phyloP scores from a whole-genome alignment of 2,329 filamentous ascomycete genomes.

The Dryadomyces quercus-mongolicae region DNA sequence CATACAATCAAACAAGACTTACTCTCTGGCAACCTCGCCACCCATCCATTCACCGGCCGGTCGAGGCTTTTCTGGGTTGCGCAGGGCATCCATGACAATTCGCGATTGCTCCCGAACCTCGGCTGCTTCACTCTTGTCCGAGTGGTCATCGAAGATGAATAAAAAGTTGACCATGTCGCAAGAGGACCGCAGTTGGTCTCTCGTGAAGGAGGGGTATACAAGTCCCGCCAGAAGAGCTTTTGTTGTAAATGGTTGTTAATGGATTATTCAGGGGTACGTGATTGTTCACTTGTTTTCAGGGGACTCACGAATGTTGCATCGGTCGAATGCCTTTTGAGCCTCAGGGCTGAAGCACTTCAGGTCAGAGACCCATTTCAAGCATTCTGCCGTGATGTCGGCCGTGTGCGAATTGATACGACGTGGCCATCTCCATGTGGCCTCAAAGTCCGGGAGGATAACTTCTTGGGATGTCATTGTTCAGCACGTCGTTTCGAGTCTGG shows the following conservation, averaged over 20 bases:
- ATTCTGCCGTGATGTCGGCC: background rate
- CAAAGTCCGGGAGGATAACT: background rate
- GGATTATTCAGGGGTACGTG: background rate
- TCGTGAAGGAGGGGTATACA: background rate
- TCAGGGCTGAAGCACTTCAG: background rate
- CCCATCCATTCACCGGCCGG: constrained; percentile 12
- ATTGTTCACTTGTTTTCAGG: background rate
- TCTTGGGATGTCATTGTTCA: background rate
- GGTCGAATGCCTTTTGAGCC: background rate
- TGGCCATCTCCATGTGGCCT: background rate
- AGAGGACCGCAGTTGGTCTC: constrained; percentile 9
- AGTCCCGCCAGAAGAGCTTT: background rate
- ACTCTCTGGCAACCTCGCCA: constrained; percentile 14
- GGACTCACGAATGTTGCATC: background rate
- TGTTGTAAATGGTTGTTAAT: background rate
- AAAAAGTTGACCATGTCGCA: constrained; percentile 18
- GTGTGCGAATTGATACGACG: background rate
- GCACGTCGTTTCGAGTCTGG: background rate
- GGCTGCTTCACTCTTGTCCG: constrained; percentile 8
- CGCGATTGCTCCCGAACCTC: constrained; percentile 8
- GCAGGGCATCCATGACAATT: constrained; percentile 13
- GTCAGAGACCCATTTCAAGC: background rate
- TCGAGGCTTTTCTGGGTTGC: constrained; percentile 9
- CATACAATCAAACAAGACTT: background rate
- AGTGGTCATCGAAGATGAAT: constrained; percentile 17